Evolutionary conservation across 2,329 filamentous ascomycete species (phyloP), one percentile per base, ranked within the genome.

Genomic region (Camillea tinctor): DNA sequence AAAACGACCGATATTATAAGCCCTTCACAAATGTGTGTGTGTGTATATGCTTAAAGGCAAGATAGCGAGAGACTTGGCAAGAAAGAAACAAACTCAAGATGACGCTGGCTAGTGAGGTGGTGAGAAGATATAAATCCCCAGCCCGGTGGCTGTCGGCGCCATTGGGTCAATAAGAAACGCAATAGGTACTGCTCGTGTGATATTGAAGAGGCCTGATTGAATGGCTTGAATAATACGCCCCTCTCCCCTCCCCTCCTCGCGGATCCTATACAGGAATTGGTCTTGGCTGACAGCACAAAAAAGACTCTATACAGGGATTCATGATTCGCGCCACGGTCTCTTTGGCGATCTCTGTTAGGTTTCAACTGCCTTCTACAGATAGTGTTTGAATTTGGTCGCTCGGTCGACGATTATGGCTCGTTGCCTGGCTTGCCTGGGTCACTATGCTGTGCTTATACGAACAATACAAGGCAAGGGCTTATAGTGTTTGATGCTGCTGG

Each of bases 41-140:
- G 63, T 30, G 26, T 30, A n/a, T 44, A n/a, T 44, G 36, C 36
- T 59, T 60, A 61, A 63, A 15, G 17, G 54, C 54, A 56, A 58
- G 57, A 58, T 17, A 44, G 54, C 56, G 57, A 58, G 57, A 60
- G 44, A 56, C 24, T 62, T 62, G 54, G 49, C 58, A 60, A 59
- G 48, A 54, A 50, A 54, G 26, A 44, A 44, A n/a, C 36, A 44
- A 17, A 44, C 36, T 44, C 17, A 4, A 6, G 6, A 54, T 49
- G 55, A 57, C 56, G 61, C 59, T 56, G 55, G 55, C 59, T 57
- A 61, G 60, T 55, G 55, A 54, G 60, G 62, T 61, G 59, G 57
- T 59, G 55, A 56, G 56, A 49, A 54, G 53, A 55, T 40, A 49
- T 48, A 40, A n/a, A 50, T 23, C 8, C 24, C 17, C 26, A 30